These are phyloP conservation scores for Articulospora tetracladia DNA, from an alignment of 495 filamentous ascomycete genomes.

Conservation along the genomic window DNA sequence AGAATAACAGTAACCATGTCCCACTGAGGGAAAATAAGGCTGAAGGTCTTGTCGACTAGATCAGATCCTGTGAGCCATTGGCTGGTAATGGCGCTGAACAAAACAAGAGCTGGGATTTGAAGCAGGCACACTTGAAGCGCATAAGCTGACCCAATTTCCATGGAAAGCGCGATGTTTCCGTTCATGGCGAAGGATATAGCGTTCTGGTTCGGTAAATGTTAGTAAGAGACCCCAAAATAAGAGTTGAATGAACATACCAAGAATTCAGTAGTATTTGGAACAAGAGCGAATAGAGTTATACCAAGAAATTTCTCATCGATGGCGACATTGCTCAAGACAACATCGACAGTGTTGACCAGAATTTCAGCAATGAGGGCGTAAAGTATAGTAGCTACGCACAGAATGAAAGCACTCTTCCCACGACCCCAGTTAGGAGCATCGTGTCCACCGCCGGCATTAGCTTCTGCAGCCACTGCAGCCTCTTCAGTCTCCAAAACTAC, in stretches of 20 bases:
- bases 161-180: constrained; percentile 97
- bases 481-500: constrained; percentile 31
- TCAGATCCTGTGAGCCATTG: constrained; percentile 39
- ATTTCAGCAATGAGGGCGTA: constrained; percentile 98
- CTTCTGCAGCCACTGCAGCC: constrained; percentile 47
- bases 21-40: constrained; percentile 97
- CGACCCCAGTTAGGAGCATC: constrained; percentile 98
- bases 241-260: constrained; percentile 52
- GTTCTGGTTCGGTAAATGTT: constrained; percentile 57
- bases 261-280: constrained; percentile 98
- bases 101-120: constrained; percentile 88
- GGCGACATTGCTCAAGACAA: constrained; percentile 81
- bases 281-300: constrained; percentile 93
- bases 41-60: constrained; percentile 77
- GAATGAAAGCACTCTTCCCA: constrained; percentile 80
- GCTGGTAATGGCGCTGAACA: constrained; percentile 69
- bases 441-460: constrained; percentile 64
- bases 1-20: constrained; percentile 98
- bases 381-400: constrained; percentile 84
- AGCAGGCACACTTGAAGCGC: constrained; percentile 96
- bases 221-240: constrained; percentile 24
- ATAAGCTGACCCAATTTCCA: constrained; percentile 98
- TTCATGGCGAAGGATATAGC: constrained; percentile 99
- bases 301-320: constrained; percentile 98
- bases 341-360: constrained; percentile 91